Conservation (phyloP, 768 basidiomycete genomes). For the Suillus occidentalis region DNA sequence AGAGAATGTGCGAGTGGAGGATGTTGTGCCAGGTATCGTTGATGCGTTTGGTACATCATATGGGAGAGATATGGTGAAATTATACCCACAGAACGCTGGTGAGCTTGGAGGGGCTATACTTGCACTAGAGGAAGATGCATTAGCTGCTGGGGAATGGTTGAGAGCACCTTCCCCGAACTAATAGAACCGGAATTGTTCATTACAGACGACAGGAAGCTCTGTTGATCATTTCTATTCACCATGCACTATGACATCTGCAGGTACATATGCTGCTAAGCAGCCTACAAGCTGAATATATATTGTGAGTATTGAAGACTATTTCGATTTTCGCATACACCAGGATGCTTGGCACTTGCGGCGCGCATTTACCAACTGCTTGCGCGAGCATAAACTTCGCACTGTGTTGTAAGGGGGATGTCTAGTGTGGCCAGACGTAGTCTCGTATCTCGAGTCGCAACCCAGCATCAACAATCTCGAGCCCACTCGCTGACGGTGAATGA, state of each 20-base stretch:
- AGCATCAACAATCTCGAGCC: background rate
- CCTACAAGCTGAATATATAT: background rate
- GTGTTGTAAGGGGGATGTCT: background rate
- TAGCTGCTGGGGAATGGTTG: slow-evolving; percentile 43
- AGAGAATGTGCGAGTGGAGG: slow-evolving; percentile 40
- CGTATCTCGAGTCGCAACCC: background rate
- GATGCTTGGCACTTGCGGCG: background rate
- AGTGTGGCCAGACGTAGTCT: background rate
- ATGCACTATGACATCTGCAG: background rate
- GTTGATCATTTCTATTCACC: background rate
- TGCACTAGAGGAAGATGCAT: slow-evolving; percentile 46
- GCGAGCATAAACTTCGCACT: background rate
- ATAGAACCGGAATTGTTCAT: background rate
- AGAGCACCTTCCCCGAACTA: slow-evolving; percentile 14
- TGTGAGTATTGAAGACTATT: background rate
- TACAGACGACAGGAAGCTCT: background rate
- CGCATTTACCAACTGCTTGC: background rate
- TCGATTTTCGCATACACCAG: background rate
- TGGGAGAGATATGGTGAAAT: slow-evolving; percentile 46
- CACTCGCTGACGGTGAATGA: background rate
- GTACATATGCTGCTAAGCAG: background rate
- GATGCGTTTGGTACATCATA: slow-evolving; percentile 47
- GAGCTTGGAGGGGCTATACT: slow-evolving; percentile 50
- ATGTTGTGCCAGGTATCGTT: slow-evolving; percentile 54
- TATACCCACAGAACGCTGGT: slow-evolving; percentile 43